Evolutionary conservation across 2,329 filamentous ascomycete species (phyloP).

Genomic region (Fusarium anthophilum): DNA sequence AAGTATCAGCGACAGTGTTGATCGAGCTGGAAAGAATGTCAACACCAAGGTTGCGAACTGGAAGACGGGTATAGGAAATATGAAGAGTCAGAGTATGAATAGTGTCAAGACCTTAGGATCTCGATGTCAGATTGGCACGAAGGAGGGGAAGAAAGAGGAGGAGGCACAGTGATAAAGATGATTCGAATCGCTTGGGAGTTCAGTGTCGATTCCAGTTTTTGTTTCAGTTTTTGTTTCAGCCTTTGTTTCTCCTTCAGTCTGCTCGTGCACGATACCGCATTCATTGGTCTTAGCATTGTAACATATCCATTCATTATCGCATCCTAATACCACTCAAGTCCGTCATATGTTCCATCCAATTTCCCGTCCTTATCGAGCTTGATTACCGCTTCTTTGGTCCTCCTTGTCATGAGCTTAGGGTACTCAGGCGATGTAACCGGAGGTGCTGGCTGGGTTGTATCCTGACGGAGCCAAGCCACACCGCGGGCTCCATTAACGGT

Average conservation of each 20-base stretch:
- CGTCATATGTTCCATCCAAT: conserved; percentile 5
- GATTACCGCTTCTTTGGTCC: conserved; percentile 23
- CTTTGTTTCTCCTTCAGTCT: neutral
- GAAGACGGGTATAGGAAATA: conserved; percentile 2
- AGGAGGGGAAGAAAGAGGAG: neutral
- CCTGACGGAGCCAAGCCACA: conserved; percentile 23
- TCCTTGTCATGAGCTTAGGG: conserved; percentile 12
- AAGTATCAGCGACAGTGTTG: neutral
- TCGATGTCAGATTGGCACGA: neutral
- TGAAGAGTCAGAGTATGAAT: conserved; percentile 2
- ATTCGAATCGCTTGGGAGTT: neutral
- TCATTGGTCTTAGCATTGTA: neutral
- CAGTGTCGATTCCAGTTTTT: too few relatives aligned
- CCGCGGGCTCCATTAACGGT: neutral
- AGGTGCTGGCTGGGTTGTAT: conserved; percentile 3
- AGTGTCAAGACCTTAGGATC: conserved; percentile 11
- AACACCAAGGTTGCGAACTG: neutral
- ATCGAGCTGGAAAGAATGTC: conserved; percentile 1
- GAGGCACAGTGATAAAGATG: neutral
- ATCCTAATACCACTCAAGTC: conserved; percentile 22
- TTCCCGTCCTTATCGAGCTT: conserved; percentile 2
- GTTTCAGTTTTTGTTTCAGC: neutral
- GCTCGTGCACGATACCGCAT: neutral
- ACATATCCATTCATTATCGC: neutral
- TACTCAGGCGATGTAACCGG: conserved; percentile 22